phyloP scores from a whole-genome alignment of 2,329 filamentous ascomycete species.

The Ilyonectria robusta region DNA sequence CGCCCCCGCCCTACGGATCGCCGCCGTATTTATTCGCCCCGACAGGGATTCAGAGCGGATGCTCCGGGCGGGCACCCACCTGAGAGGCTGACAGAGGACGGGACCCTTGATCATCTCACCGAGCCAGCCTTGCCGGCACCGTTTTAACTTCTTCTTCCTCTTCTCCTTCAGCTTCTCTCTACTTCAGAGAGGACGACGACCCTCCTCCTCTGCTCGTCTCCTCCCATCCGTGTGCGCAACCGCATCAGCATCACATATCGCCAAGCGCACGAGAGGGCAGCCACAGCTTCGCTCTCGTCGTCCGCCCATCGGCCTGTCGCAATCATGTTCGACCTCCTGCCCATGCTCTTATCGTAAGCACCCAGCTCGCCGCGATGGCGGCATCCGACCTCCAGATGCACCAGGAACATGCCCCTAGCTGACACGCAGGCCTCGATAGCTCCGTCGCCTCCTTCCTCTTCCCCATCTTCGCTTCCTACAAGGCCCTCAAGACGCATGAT shows the following conservation, averaged over 20 bases:
- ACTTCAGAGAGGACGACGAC: neutral
- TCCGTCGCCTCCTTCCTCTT: slow-evolving; percentile 92
- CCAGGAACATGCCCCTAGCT: slow-evolving; percentile 27
- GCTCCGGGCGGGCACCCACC: slow-evolving; percentile 39
- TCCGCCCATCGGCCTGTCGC: slow-evolving; percentile 30
- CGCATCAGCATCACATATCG: slow-evolving; percentile 2
- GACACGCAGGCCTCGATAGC: slow-evolving; percentile 60
- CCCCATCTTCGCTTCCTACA: slow-evolving; percentile 97
- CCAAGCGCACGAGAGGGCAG: slow-evolving; percentile 1
- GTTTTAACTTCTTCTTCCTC: slow-evolving; percentile 9
- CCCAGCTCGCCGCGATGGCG: slow-evolving; percentile 30
- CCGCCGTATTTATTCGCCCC: neutral
- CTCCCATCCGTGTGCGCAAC: neutral
- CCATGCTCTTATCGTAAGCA: slow-evolving; percentile 82
- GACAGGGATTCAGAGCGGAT: slow-evolving; percentile 27
- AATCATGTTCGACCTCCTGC: slow-evolving; percentile 83
- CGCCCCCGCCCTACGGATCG: neutral
- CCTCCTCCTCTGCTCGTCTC: neutral
- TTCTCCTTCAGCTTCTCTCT: slow-evolving; percentile 4
- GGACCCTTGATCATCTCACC: slow-evolving; percentile 1
- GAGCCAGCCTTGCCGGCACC: slow-evolving; percentile 20
- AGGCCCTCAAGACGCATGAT: slow-evolving; percentile 93
- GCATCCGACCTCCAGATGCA: slow-evolving; percentile 4
- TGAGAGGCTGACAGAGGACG: slow-evolving; percentile 16
- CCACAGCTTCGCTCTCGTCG: slow-evolving; percentile 27